Base-by-base conservation (phyloP, 352 stramenopile species). In the Globisporangium parvum region DNA sequence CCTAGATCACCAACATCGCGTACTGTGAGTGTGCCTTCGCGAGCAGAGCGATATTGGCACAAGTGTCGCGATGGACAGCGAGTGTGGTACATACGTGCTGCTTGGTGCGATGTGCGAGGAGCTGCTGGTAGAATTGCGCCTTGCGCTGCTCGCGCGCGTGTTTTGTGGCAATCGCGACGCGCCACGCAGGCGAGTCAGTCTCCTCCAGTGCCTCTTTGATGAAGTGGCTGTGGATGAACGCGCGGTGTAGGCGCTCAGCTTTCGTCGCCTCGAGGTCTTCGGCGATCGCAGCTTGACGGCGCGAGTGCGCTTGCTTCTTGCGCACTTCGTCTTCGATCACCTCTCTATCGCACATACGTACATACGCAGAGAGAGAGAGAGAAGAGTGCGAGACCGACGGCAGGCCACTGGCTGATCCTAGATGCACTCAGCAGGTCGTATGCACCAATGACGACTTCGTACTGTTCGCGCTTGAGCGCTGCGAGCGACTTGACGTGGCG, bases 171-270 rank as follows among this genome's bases (percentile, higher is more conserved):
- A 87, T 49, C 15, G 79, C 82, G 8, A 72, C 47, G 47, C 73
- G 77, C 80, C 78, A 93, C 26, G 76, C 74, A 0, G 77, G 74
- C 17, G 76, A 88, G 5, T 91, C 72, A 3, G 78, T 86, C 58
- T 91, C 80, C 33, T 89, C 73, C 0, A 91, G 59, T 10, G 73
- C 74, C 48, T 80, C 77, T 50, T 88, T 87, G 58, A 89, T 88
- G 39, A 78, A 91, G 39, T 80, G 68, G 40, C 73, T 87, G 52
- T 88, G 75, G 35, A 89, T 71, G 47, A 82, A 88, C 6, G 77
- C 77, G 9, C 65, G 66, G 62, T 89, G 83, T 14, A 90, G 57
- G 50, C 83, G 75, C 62, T 91, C 80, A 10, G 79, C 78, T 41
- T 86, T 88, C 2, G 75, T 88, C 24, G 56, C 46, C 49, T 85